Evolutionary conservation across 2,329 filamentous ascomycete genomes (phyloP), one percentile per base, ranked within the genome.

Genomic region (Pezicula rhizophila): DNA sequence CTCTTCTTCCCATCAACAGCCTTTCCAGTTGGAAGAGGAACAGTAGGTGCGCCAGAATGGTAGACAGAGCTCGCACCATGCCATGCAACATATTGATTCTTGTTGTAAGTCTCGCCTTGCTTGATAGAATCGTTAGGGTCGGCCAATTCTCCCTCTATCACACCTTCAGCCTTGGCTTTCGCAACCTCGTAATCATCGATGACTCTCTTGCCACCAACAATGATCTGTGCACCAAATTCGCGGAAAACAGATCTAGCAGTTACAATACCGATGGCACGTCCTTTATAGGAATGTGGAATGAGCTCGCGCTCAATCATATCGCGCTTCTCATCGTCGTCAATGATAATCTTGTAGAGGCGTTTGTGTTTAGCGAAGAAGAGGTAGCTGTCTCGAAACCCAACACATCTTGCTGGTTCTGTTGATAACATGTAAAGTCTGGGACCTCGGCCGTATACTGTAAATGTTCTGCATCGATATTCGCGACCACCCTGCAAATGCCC

Each of bases 311-410:
- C 89, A 63, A 99, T 99, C 73, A 99, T 80, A 68, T 97, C 91
- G 52, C 86, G 84, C 74, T 99, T 99, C 69, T 95, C 92, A n/a
- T 93, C 86, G 57, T 99, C 93, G 60, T 91, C 90, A 49, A 97
- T 89, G 61, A 99, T 96, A 62, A 99, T 96, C 73, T 99, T 99
- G 79, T 90, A 93, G 12, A 99, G 84, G 62, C 90, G 85, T 65
- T 88, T 87, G 70, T 99, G 93, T 70, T 97, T 99, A 55, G 93
- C 95, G 75, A 99, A 99, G 77, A 99, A 96, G 23, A 99, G 80
- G 64, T 99, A 99, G 56, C 91, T 96, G 74, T 99, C 93, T 58
- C 93, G 80, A 76, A 99, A 99, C 14, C 93, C 93, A 48, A 96
- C 91, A 62, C 93, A 97, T 56, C 93, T 87, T 20, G 93, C 93